Conservation (phyloP, 306 rosid species). For the Heteromeles arbutifolia region DNA sequence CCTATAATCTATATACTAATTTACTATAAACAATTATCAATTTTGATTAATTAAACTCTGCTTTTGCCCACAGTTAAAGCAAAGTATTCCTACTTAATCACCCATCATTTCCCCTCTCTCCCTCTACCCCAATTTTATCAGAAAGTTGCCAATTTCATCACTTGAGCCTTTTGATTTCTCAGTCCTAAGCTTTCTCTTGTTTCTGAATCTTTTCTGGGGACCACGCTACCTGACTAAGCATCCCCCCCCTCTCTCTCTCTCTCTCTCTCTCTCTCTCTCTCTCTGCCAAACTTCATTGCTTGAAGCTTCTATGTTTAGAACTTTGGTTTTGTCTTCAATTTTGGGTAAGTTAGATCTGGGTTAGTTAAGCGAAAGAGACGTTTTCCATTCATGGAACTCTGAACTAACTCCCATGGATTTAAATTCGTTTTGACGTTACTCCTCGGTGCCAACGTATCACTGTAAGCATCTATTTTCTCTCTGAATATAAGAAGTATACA, state of each 20-base stretch:
- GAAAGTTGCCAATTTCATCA: background rate
- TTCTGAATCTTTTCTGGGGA: constrained; percentile 33
- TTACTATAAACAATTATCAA: background rate
- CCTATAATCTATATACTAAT: background rate
- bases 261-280: background rate
- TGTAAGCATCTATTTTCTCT: constrained; percentile 17
- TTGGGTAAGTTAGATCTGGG: constrained; percentile 42
- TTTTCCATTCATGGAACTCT: constrained; percentile 19
- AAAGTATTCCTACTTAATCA: constrained; percentile 3
- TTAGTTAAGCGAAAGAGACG: constrained; percentile 19
- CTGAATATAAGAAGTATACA: constrained; percentile 27
- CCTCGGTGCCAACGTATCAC: constrained; percentile 10
- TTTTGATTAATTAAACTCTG: background rate
- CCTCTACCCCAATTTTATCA: constrained; percentile 3
- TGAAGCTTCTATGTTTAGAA: constrained; percentile 5
- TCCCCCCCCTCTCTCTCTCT: background rate
- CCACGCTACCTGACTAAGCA: constrained; percentile 16
- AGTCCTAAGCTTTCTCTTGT: constrained; percentile 1
- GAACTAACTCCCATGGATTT: constrained; percentile 13
- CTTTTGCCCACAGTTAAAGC: constrained; percentile 40
- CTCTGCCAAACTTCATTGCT: constrained; percentile 12
- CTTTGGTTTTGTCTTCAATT: constrained; percentile 9
- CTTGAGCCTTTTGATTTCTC: constrained; percentile 2
- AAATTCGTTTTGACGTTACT: constrained; percentile 13
- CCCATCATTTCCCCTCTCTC: background rate